Base-by-base conservation (phyloP, 768 basidiomycete species). In the Pisolithus marmoratus region DNA sequence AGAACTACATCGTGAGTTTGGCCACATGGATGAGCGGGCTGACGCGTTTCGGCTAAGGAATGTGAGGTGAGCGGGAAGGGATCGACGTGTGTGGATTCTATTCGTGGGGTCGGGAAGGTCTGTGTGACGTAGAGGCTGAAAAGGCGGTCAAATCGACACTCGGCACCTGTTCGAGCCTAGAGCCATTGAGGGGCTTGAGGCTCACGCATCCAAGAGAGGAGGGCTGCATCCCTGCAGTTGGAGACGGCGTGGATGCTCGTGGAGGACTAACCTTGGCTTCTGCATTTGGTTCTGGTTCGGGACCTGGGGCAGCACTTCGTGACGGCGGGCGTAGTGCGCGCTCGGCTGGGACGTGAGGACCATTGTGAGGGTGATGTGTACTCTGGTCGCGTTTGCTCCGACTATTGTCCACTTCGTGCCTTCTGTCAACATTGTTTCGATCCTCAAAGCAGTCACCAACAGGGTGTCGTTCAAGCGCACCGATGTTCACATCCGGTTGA, bases 61-160 rank as follows among this genome's bases (percentile, higher is more conserved):
- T 20, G 49, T 38, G 8, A 47, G 14, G 8, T 50, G 40, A 0
- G 47, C 48, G 1, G 65, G 58, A 8, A 65, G 54, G 1, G 65
- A 65, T 50, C 52, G 53, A 11, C 63, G 67, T 6, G 51, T 12
- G 2, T 23, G 51, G 15, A 34, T 31, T 15, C 20, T 14, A 14
- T 15, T 26, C 6, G 51, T 46, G 1, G n/a, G 58, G 51, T 2
- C 38, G 8, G 9, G 60, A 57, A 19, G 63, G 58, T 7, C 6
- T 45, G 8, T 55, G 54, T 15, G 49, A 45, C 27, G 31, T 17
- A 36, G 58, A 55, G 5, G 12, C 49, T 0, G 63, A 58, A 19
- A 56, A 37, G 8, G 57, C 37, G 17, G 56, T 54, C 14, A 66
- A 58, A 38, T 69, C 61, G 14, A 69, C 4, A 44, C 58, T 58